Conservation (phyloP, 176 grass and related monocot genomes). For the Poa pratensis region DNA sequence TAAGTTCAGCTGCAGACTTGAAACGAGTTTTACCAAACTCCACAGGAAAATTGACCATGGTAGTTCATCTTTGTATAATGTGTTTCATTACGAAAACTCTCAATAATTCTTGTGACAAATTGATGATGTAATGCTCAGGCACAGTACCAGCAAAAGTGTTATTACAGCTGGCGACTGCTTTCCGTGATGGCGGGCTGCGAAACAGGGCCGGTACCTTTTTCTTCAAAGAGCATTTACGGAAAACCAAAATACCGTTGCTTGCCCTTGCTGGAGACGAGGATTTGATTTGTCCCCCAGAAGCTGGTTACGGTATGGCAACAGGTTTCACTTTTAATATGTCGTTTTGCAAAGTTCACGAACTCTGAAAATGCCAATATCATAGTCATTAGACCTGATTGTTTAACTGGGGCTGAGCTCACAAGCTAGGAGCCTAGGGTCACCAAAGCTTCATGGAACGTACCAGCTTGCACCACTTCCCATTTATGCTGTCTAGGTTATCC, state of each 20-base stretch:
- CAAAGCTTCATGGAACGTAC: not conserved
- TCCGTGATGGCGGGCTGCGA: constrained; percentile 74
- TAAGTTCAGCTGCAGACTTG: constrained; percentile 13
- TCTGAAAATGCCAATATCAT: not conserved
- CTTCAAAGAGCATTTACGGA: constrained; percentile 74
- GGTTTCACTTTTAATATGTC: constrained; percentile 18
- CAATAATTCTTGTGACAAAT: constrained; percentile 33
- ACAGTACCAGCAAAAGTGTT: constrained; percentile 93
- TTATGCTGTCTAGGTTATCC: not conserved
- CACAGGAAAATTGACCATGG: not conserved
- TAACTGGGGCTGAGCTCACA: not conserved
- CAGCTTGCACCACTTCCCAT: not conserved
- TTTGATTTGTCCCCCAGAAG: constrained; percentile 89
- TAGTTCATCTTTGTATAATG: constrained; percentile 35
- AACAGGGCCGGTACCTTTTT: constrained; percentile 73
- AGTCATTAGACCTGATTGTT: not conserved
- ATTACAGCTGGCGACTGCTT: constrained; percentile 79
- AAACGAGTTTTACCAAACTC: not conserved
- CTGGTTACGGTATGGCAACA: constrained; percentile 68
- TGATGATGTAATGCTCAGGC: constrained; percentile 55
- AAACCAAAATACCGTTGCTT: constrained; percentile 78
- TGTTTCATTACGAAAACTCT: constrained; percentile 14
- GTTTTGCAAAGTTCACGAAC: not conserved
- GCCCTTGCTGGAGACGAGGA: constrained; percentile 88
- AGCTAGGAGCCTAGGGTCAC: constrained; percentile 10